Conservation (phyloP, 2,329 filamentous ascomycete genomes). For the Penicillium paneum region DNA sequence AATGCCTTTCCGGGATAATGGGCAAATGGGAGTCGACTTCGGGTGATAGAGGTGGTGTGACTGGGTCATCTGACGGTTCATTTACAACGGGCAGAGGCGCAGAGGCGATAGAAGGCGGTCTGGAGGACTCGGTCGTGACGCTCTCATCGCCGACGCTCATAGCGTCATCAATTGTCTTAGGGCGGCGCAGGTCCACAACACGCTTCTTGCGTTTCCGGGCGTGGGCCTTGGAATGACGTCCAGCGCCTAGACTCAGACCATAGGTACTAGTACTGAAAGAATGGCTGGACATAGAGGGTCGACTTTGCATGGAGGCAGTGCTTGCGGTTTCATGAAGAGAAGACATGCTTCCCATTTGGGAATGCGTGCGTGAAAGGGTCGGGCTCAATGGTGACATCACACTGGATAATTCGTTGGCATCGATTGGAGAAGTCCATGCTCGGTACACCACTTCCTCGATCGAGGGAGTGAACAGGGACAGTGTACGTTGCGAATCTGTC, state of each 20-base stretch:
- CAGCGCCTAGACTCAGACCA: constrained; percentile 40
- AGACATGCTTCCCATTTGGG: constrained; percentile 63
- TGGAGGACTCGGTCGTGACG: constrained; percentile 39
- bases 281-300: constrained; percentile 42
- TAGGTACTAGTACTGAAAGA: constrained; percentile 40
- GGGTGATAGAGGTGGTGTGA: constrained; percentile 53
- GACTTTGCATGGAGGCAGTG: constrained; percentile 62
- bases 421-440: constrained; percentile 79
- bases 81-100: constrained; percentile 58
- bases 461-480: constrained; percentile 88
- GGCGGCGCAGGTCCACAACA: constrained; percentile 47
- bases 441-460: constrained; percentile 87
- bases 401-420: constrained; percentile 59
- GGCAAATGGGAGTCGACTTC: constrained; percentile 33
- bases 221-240: constrained; percentile 45
- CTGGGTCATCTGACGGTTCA: constrained; percentile 56
- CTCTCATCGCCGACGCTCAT: constrained; percentile 45
- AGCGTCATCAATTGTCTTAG: constrained; percentile 41
- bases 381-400: constrained; percentile 45
- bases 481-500: constrained; percentile 81
- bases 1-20: constrained; percentile 34
- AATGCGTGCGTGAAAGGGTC: constrained; percentile 61
- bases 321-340: constrained; percentile 67
- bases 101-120: constrained; percentile 50
- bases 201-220: constrained; percentile 48